Evolutionary conservation across 2,329 filamentous ascomycete genomes (phyloP), one percentile per base, ranked within the genome.

Genomic region (Sporothrix variecibatus): DNA sequence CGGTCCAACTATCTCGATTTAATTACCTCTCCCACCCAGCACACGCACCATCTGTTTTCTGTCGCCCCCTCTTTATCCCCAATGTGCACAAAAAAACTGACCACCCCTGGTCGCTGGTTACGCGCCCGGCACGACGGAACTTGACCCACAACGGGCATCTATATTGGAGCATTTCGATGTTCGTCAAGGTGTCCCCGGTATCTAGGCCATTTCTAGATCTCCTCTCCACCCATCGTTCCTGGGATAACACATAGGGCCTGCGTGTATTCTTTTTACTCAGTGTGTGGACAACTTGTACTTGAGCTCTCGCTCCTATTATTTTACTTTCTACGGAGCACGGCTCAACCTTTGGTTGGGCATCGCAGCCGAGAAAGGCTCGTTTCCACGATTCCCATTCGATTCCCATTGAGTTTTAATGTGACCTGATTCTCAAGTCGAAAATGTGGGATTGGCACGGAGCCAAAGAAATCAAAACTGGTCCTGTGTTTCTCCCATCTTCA

Each of bases 91-190:
- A 34, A 56, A 67, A 56, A 67, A 31, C 56, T 56, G 53, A 68
- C 71, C 73, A 75, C 31, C 71, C 71, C 71, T 65, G 68, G 67
- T 23, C 68, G 67, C 62, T 69, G 40, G 34, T 76, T 76, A 76
- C 60, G 73, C 75, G 75, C 75, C 75, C 75, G 73, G 73, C 67
- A 76, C 34, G 62, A 70, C 71, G 71, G 75, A 62, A 40, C 62
- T 56, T 31, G 72, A 71, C 72, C 72, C 72, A 71, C 34, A 58
- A n/a, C 69, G 51, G 69, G 46, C 31, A 26, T 71, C 43, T 23
- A 71, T 58, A 60, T 60, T 60, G 26, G 26, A 26, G n/a, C 43
- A 2, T 49, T n/a, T 38, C 26, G 28, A 60, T 46, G 38, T 23
- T 71, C 12, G 28, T 9, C 31, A 40, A 49, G n/a, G 38, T 40